These are phyloP conservation scores for Lolium multiflorum DNA, from an alignment of 176 grass and related monocot genomes.

Conservation along the genomic window DNA sequence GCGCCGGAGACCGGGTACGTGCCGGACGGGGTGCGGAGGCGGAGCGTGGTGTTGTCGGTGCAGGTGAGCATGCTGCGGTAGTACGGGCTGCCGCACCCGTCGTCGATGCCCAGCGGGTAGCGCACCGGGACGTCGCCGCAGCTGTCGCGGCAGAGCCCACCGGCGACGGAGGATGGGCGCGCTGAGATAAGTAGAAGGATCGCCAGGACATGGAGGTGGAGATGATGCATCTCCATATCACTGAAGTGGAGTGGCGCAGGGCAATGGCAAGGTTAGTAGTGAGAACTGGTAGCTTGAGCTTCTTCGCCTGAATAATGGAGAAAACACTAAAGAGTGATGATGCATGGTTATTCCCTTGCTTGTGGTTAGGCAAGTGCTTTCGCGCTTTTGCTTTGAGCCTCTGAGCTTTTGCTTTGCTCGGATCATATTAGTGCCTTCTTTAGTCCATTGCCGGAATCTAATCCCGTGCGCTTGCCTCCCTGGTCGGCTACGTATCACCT, in stretches of 20 bases:
- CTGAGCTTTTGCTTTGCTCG: slow-evolving; percentile 48
- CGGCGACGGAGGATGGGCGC: slow-evolving; percentile 16
- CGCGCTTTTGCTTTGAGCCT: slow-evolving; percentile 36
- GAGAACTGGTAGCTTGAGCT: slow-evolving; percentile 1
- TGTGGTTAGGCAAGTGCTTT: background rate
- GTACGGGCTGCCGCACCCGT: slow-evolving; percentile 93
- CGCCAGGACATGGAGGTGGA: slow-evolving; percentile 30
- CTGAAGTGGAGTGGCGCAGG: background rate
- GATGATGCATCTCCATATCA: slow-evolving; percentile 41
- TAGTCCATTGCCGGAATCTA: slow-evolving; percentile 33
- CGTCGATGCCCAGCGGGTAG: slow-evolving; percentile 82
- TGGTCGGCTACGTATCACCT: slow-evolving; percentile 7
- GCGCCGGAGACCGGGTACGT: slow-evolving; percentile 66
- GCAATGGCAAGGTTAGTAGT: background rate
- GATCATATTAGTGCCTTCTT: slow-evolving; percentile 26
- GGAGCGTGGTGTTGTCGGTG: slow-evolving; percentile 63
- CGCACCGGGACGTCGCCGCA: slow-evolving; percentile 75
- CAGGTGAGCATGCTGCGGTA: slow-evolving; percentile 88
- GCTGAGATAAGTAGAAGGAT: slow-evolving; percentile 2
- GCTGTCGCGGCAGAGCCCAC: slow-evolving; percentile 60
- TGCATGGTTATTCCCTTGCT: background rate
- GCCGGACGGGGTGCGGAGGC: slow-evolving; percentile 83
- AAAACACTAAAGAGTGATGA: background rate
- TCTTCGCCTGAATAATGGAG: slow-evolving; percentile 15
- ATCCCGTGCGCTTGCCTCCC: slow-evolving; percentile 9